Evolutionary conservation across 352 stramenopile species (phyloP).

Genomic region (Phytopythium aichiense): DNA sequence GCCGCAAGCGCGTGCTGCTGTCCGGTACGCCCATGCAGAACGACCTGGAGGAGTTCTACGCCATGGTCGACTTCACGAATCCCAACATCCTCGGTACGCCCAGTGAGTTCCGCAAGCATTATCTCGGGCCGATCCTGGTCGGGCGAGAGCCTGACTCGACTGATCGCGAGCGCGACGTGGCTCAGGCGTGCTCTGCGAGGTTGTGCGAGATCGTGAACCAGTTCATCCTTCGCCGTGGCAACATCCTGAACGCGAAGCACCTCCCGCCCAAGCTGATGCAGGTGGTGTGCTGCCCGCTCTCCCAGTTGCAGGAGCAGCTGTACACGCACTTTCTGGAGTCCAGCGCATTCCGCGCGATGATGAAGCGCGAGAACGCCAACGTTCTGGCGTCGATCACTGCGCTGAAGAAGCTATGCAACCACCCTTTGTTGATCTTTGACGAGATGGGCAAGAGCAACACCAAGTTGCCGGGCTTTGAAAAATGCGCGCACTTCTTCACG

Average conservation of each 20-base stretch:
- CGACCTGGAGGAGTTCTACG: slow-evolving; percentile 98
- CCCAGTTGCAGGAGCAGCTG: slow-evolving; percentile 94
- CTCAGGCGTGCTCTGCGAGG: slow-evolving; percentile 90
- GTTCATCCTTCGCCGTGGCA: slow-evolving; percentile 97
- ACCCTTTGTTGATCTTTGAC: slow-evolving; percentile 93
- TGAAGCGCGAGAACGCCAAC: slow-evolving; percentile 91
- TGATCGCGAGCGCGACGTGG: slow-evolving; percentile 66
- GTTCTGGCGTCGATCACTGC: slow-evolving; percentile 87
- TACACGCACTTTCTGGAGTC: slow-evolving; percentile 95
- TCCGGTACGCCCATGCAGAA: slow-evolving; percentile 99
- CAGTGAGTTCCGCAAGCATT: slow-evolving; percentile 93
- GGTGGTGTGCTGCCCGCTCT: slow-evolving; percentile 97
- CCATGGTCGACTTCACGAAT: slow-evolving; percentile 94
- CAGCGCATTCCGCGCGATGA: slow-evolving; percentile 95
- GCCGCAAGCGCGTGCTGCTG: slow-evolving; percentile 92
- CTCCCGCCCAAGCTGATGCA: slow-evolving; percentile 98
- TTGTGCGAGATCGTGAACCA: slow-evolving; percentile 97
- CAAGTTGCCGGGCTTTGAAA: slow-evolving; percentile 77
- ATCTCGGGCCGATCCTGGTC: slow-evolving; percentile 85
- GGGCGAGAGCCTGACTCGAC: slow-evolving; percentile 89
- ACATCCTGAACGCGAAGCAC: slow-evolving; percentile 98
- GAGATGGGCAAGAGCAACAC: slow-evolving; percentile 78
- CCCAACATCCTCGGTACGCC: slow-evolving; percentile 75
- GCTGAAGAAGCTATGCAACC: slow-evolving; percentile 98
- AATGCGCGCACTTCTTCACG: slow-evolving; percentile 63